A percentile compares a stretch with the other conserved stretches of the same genome.
Evolutionary conservation across 345 rosid species (phyloP).

Genomic region (Eucalyptus regnans): DNA sequence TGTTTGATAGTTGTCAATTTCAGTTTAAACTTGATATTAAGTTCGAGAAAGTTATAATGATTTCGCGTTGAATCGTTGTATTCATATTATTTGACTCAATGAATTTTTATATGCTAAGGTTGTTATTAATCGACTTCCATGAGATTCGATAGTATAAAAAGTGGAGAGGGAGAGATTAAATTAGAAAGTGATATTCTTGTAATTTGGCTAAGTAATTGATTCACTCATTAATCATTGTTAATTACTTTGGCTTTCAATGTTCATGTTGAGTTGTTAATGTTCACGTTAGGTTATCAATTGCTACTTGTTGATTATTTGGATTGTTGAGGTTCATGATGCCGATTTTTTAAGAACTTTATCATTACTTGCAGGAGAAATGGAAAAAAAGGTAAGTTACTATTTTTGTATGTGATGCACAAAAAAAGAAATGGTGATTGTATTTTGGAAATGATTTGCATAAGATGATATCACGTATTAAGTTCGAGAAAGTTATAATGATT

Average conservation of each 20-base stretch:
- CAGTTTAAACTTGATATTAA: neutral
- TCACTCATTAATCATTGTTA: fast-evolving
- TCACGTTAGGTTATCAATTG: too few species aligned
- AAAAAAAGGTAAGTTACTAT: neutral
- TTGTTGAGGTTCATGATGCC: fast-evolving
- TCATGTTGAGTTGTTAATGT: neutral
- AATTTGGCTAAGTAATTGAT: neutral
- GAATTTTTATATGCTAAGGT: too few species aligned
- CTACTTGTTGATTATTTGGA: neutral
- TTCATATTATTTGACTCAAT: too few species aligned
- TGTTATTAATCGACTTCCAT: too few species aligned
- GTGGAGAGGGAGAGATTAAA: neutral
- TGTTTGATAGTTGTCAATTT: neutral
- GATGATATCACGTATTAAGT: too few species aligned
- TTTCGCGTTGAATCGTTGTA: too few species aligned
- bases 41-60: too few species aligned
- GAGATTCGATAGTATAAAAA: too few species aligned
- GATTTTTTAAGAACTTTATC: too few species aligned
- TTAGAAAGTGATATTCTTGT: fast-evolving
- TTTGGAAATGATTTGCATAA: neutral
- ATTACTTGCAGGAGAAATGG: neutral
- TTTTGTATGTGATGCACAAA: neutral
- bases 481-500: too few species aligned
- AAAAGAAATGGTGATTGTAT: neutral
- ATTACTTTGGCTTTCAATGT: neutral